Evolutionary conservation across 257 asterid genomes (phyloP), one percentile per base, ranked within the genome.

Genomic region (Solanum acaule): DNA sequence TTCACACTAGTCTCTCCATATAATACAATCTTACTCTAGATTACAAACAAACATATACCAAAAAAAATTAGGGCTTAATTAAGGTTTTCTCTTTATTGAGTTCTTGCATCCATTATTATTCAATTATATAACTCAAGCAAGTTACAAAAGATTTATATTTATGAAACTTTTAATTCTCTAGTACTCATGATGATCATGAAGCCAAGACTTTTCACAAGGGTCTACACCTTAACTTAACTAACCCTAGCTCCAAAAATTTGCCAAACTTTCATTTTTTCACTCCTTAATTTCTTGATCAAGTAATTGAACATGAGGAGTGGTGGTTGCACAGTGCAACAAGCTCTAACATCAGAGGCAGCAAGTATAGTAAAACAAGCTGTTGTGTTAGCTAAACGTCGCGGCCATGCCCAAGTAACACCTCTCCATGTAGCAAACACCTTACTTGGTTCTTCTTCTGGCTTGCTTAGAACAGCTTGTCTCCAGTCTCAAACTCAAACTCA

Each of bases 351-450:
- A 20, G 98, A 94, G 81, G 97, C 99, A 1, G 93, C 95, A 18
- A 86, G 72, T 35, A 63, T 92, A 1, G 96, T 95, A 6, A 95
- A 94, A 85, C 98, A 95, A 79, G 96, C 98, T 8, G 91, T 93
- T 83, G 89, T 89, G 6, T 92, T 94, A 2, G 97, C 99, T 1
- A 91, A 90, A 90, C 91, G 95, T 34, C 98, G 99, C 4, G 99
- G 99, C 90, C 99, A 96, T 59, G 96, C 97, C 2, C 99, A 96
- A 88, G 99, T 96, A 75, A 95, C 99, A 22, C 99, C 99, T 3
- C 95, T 96, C 40, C 99, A 96, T 84, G 97, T 96, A 10, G 99
- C 98, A 4, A 94, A 86, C 94, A 91, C 95, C 89, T 93, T 96
- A 98, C 95, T 96, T 8, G 67, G 94, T 46, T 87, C 93, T 52